These are phyloP conservation scores for Russula virescens DNA, from an alignment of 768 basidiomycete species.

Conservation along the genomic window DNA sequence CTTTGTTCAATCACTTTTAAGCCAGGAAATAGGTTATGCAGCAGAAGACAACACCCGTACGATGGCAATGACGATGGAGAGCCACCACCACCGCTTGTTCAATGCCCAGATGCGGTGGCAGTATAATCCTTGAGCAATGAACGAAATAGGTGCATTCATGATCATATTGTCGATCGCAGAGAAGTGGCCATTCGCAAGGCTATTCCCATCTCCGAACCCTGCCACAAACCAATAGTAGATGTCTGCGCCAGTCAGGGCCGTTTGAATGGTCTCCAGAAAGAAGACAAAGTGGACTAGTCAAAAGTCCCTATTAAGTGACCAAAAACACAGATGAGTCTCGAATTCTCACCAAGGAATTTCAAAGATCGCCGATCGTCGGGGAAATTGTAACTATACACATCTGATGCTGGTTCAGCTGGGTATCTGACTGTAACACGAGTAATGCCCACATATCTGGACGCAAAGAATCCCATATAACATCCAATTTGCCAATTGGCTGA, in stretches of 20 bases:
- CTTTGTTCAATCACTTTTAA: too few relatives aligned
- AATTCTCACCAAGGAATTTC: not conserved
- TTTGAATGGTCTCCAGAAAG: not conserved
- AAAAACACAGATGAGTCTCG: not conserved
- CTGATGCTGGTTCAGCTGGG: not conserved
- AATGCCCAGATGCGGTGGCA: constrained; percentile 12
- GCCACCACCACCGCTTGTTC: not conserved
- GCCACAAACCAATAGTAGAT: constrained; percentile 4
- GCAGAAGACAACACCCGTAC: too few relatives aligned
- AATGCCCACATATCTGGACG: constrained; percentile 1
- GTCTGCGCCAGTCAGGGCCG: not conserved
- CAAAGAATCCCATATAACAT: constrained; percentile 3
- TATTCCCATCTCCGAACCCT: not conserved
- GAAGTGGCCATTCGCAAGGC: not conserved
- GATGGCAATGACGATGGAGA: too few relatives aligned
- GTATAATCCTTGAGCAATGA: not conserved
- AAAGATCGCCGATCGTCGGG: not conserved
- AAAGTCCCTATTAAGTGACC: not conserved
- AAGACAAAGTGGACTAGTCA: not conserved
- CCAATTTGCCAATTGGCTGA: constrained; percentile 2
- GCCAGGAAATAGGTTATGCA: too few relatives aligned
- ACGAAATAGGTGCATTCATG: not conserved
- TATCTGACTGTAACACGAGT: too few relatives aligned
- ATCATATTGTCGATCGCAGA: not conserved
- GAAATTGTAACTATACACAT: not conserved